Evolutionary conservation across 169 alveolate genomes (phyloP), one percentile per base, ranked within the genome.

Genomic region (Babesia sp.): DNA sequence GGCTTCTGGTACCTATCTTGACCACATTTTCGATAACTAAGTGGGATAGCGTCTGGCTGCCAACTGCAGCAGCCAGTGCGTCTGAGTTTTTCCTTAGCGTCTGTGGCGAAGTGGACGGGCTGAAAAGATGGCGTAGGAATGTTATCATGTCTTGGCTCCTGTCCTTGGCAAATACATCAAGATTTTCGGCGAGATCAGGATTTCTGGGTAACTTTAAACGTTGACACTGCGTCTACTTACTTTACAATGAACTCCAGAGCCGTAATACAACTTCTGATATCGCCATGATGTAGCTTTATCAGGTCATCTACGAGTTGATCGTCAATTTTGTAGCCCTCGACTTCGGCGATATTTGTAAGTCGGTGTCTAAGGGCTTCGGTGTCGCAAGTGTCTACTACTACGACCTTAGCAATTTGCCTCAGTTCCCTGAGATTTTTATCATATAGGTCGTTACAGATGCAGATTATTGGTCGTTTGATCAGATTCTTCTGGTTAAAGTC

Each of bases 381-480:
- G 54, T 92, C 86, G 20, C 92, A 71, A 50, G 87, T 53, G 16
- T 76, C 90, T 22, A 91, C 86, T 3, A 73, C 54, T 26, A 91
- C 50, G 14, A 91, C 92, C 55, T 87, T 83, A 8, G 91, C 72
- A 39, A 82, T 64, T 41, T 87, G 87, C 44, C 95, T 61, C 18
- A 91, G 85, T 42, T 90, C 92, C 66, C 85, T 89, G 54, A 91
- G 66, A 42, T 82, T 75, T 44, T 91, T 83, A 34, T 84, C 73
- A 66, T 86, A 91, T 22, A 90, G 55, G 80, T 98, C 99, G 81
- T 96, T 98, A 73, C 99, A 96, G 29, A 96, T 95, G 66, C 99
- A 98, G 39, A 97, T 94, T 6, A 98, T 94, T 31, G 99, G 99
- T 70, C 97, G 86, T 24, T 83, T 86, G 42, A 73, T 57, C 44